Evolutionary conservation across 1,284 basidiomycete genomes (phyloP).

Genomic region (Papiliotrema flavescens): DNA sequence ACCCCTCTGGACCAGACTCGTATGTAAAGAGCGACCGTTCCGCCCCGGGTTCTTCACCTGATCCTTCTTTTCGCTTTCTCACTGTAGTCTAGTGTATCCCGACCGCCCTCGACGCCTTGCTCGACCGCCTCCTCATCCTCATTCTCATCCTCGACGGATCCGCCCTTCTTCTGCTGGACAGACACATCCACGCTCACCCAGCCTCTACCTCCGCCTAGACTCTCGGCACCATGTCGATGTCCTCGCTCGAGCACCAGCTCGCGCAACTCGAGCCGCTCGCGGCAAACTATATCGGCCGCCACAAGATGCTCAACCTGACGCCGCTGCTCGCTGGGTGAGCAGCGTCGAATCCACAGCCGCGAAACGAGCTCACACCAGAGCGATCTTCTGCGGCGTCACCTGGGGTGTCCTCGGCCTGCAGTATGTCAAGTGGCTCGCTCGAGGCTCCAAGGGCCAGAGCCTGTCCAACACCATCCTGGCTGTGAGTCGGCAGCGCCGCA

Average conservation of each 20-base stretch:
- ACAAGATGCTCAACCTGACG: not conserved
- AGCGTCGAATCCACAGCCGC: too few species aligned
- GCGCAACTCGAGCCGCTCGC: conserved; percentile 1
- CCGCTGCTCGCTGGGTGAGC: conserved; percentile 6
- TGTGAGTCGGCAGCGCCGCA: conserved; percentile 1
- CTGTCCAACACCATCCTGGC: not conserved
- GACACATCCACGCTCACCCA: not conserved
- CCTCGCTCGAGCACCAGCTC: not conserved
- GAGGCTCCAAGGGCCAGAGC: not conserved
- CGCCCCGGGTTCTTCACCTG: too few species aligned
- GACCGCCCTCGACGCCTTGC: too few species aligned
- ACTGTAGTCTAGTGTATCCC: too few species aligned
- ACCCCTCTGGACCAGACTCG: too few species aligned
- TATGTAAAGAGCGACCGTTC: too few species aligned
- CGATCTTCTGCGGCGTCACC: conserved; percentile 9
- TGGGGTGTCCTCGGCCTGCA: conserved; percentile 8
- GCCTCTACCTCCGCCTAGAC: not conserved
- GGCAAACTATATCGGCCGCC: not conserved
- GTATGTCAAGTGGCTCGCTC: not conserved
- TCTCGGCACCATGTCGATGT: not conserved
- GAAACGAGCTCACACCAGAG: not conserved
- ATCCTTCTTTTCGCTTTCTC: too few species aligned
- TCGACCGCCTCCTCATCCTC: too few species aligned
- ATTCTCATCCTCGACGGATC: not conserved
- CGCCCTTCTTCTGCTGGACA: not conserved